These are phyloP conservation scores for Nitzschia sp. DNA, from an alignment of 108 stramenopile genomes.

Conservation along the genomic window DNA sequence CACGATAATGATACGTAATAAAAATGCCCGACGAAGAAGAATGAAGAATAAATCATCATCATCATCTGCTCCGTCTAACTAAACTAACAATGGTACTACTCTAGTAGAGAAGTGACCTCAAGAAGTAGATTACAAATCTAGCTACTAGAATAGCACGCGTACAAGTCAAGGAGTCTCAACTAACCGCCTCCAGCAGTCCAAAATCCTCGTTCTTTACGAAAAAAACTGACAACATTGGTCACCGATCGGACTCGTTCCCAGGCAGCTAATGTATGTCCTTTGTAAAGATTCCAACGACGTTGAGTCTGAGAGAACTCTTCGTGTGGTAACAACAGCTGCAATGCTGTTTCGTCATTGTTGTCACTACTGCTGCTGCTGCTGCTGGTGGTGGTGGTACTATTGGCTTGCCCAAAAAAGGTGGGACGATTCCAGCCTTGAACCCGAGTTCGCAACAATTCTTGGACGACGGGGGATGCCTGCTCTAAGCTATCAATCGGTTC, in stretches of 20 bases:
- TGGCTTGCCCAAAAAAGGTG: neutral
- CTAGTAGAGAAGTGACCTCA: too few species aligned
- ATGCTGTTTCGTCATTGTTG: neutral
- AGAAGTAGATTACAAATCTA: too few species aligned
- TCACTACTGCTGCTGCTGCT: too few species aligned
- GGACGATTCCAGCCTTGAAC: slow-evolving; percentile 10
- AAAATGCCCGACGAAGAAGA: too few species aligned
- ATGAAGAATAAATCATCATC: too few species aligned
- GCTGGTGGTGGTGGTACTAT: too few species aligned
- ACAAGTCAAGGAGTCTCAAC: neutral
- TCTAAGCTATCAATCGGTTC: slow-evolving; percentile 18
- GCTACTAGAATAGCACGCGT: too few species aligned
- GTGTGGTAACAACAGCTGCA: neutral
- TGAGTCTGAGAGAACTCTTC: neutral
- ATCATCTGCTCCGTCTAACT: too few species aligned
- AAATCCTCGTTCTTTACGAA: slow-evolving; percentile 3
- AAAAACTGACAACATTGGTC: slow-evolving; percentile 3
- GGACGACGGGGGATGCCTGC: slow-evolving; percentile 10
- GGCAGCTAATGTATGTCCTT: neutral
- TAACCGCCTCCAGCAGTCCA: neutral
- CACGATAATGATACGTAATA: too few species aligned
- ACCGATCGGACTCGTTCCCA: neutral
- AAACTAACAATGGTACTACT: too few species aligned
- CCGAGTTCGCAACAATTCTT: slow-evolving; percentile 3
- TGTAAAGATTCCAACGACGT: neutral